Base-by-base conservation (phyloP, 2,329 filamentous ascomycete species). In the Curvularia hawaiiensis region DNA sequence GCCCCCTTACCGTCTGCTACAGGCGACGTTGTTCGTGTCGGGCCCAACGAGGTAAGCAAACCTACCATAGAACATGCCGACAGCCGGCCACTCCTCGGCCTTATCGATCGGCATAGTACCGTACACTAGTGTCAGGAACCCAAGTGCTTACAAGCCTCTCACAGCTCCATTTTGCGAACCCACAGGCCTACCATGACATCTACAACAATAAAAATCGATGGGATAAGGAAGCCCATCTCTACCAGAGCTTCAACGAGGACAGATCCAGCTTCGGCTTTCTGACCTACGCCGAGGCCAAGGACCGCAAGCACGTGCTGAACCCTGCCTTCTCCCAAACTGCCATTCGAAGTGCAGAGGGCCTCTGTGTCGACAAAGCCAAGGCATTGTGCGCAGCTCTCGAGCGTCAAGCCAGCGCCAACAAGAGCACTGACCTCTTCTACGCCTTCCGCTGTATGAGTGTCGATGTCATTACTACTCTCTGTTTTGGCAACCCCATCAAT, bases 111-210 rank as follows among this genome's bases (percentile, higher is more conserved):
- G 22, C 22, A 31, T 12, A 26, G 26, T 26, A 28, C 30, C 12
- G 3, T 12, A 31, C 30, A 31, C 30, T 31, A 31, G 11, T 11
- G 30, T 11, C 9, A 31, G 30, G 30, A 10, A 24, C 28, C 50
- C 14, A 11, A 38, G n/a, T 54, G 43, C 60, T 59, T 33, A 62
- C 40, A 20, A 20, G 14, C 31, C 26, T 47, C 22, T 74, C 49
- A 24, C 54, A 79, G 76, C 74, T 80, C 31, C 78, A 80, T 58
- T 80, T 80, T 65, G 73, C 72, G 10, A 69, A 75, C 18, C 79
- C 79, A 1, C 49, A 72, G 9, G 77, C 75, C 24, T 81, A 80
- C 61, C 67, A 77, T 58, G 77, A 78, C 38, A 80, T 81, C 38
- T 80, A 80, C 65, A 78, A 75, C 60, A 69, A 69, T 49, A 71